These are phyloP conservation scores for Cutaneotrichosporon sp. DNA, from an alignment of 1,284 basidiomycete genomes.

Conservation along the genomic window DNA sequence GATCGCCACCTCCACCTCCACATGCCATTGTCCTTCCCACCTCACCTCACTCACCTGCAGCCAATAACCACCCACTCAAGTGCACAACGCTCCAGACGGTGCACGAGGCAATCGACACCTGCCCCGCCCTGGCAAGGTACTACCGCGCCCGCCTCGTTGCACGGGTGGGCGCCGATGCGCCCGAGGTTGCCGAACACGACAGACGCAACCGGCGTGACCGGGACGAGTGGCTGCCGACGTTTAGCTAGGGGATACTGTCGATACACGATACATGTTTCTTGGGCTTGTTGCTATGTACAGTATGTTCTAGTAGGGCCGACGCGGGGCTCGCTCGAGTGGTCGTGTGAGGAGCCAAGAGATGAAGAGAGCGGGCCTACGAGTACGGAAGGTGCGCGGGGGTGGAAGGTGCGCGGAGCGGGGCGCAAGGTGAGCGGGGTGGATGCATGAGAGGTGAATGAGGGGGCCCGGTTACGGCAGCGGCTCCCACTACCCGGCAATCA, in stretches of 20 bases:
- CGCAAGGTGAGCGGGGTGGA: background rate
- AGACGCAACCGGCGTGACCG: conserved; percentile 28
- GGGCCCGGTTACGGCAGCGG: conserved; percentile 1
- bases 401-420: too few species aligned
- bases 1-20: background rate
- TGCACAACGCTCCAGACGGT: conserved; percentile 42
- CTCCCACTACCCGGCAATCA: background rate
- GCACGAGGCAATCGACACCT: conserved; percentile 46
- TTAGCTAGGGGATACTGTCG: conserved; percentile 14
- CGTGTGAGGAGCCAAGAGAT: background rate
- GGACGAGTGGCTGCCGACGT: conserved; percentile 43
- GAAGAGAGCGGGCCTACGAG: background rate
- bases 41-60: too few species aligned
- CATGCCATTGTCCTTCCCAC: conserved; percentile 6
- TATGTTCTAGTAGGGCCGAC: background rate
- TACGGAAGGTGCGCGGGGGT: too few species aligned
- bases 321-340: too few species aligned
- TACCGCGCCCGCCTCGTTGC: conserved; percentile 39
- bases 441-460: background rate
- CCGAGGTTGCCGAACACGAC: conserved; percentile 42
- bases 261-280: background rate
- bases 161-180: conserved; percentile 37
- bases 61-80: conserved; percentile 48
- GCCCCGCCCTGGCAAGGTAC: conserved; percentile 38
- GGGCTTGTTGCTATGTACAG: conserved; percentile 3